Evolutionary conservation across 2,329 filamentous ascomycete genomes (phyloP).

Genomic region (Paracorniculantispora psalliotae): DNA sequence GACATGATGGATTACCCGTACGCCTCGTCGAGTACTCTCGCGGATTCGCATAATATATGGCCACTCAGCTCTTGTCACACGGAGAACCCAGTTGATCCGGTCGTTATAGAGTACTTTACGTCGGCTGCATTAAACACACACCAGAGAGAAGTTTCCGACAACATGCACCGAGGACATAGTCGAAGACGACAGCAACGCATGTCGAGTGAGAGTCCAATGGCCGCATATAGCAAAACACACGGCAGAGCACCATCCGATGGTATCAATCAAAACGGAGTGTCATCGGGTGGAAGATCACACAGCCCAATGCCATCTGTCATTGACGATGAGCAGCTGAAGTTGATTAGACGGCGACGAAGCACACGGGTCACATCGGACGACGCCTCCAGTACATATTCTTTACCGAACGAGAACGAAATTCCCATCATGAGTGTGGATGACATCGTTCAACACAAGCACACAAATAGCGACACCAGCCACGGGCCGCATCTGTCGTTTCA

Average conservation of each 20-base stretch:
- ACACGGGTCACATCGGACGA: slow-evolving; percentile 21
- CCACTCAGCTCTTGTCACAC: background rate
- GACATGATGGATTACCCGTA: background rate
- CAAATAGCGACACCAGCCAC: slow-evolving; percentile 13
- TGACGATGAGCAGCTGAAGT: slow-evolving; percentile 3
- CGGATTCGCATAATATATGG: slow-evolving; percentile 14
- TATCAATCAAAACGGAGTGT: no score
- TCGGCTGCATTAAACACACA: slow-evolving; percentile 11
- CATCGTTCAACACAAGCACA: slow-evolving; percentile 3
- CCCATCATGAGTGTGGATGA: slow-evolving; percentile 34
- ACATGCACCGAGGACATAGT: background rate
- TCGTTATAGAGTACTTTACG: background rate
- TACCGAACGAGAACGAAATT: slow-evolving; percentile 34
- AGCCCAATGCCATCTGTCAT: background rate
- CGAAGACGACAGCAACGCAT: background rate
- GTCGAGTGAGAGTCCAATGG: background rate
- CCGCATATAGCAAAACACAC: background rate
- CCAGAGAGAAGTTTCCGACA: slow-evolving; percentile 5
- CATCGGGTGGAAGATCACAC: background rate
- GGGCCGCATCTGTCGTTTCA: slow-evolving; percentile 7
- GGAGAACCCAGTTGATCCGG: background rate
- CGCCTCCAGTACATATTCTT: slow-evolving; percentile 29
- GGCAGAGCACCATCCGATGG: background rate
- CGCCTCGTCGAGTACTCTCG: background rate
- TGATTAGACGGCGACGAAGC: background rate